Evolutionary conservation across 1,284 basidiomycete species (phyloP), one percentile per base, ranked within the genome.

Genomic region (Lignosus rhinocerotis): DNA sequence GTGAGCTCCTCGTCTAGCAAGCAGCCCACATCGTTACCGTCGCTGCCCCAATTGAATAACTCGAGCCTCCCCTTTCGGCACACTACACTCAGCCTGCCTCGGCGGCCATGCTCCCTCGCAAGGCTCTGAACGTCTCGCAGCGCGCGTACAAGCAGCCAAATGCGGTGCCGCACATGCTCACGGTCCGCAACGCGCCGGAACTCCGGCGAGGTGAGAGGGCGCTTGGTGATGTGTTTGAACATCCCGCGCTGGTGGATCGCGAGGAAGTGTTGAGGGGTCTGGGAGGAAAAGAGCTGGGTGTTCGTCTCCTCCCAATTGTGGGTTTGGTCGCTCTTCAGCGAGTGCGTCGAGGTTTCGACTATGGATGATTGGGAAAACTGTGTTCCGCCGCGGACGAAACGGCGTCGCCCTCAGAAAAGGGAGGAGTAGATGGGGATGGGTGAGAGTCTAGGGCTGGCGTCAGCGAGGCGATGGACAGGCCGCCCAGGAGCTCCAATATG

Each of bases 241-340:
- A 46, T 62, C 0, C 83, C 83, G 12, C 72, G 69, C 11, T 76
- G 60, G 63, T 85, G 82, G 10, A 80, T 63, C 0, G 75, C 83
- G 34, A 84, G 70, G 67, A 77, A 80, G 57, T 73, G 77, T 51
- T 82, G 75, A 0, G 77, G 73, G 0, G 81, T 85, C 63, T 84
- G 81, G 3, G 83, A 83, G 59, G 85, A 74, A 67, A 78, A 80
- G 6, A 85, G 72, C 61, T 84, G 84, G 0, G 78, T 75, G 64
- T 79, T 82, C 2, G 68, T 69, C 30, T 83, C 79, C 38, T 69
- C 68, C 80, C 80, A 83, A 56, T 77, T 70, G 58, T 75, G 75
- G 7, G 66, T 53, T 32, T 65, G 50, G 45, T 61, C 63, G 55
- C 71, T 64, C 25, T 64, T 66, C 31, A 68, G 56, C 5, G 76